Evolutionary conservation across 1,139 yeast genomes (phyloP), one percentile per base, ranked within the genome.

Genomic region (Diutina siamensis): DNA sequence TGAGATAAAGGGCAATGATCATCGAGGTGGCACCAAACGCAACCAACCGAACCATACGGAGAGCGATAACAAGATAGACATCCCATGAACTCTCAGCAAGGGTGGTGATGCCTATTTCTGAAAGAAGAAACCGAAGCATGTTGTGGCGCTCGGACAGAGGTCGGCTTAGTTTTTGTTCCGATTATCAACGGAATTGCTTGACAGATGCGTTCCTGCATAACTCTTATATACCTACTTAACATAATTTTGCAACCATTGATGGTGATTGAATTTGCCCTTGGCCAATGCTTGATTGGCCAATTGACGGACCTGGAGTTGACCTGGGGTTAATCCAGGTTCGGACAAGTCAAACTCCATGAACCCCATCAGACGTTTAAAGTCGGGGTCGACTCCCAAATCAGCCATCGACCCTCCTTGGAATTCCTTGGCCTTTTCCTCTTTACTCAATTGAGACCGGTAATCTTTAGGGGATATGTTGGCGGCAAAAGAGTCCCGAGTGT

Each of bases 11-110:
- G 3, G 68, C 73, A 31, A 71, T 52, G 10, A 71, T 65, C 36
- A 71, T 56, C 13, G 71, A 63, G 0, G 68, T 61, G 1, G 69
- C 72, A 25, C 74, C 73, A 51, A 68, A 71, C 1, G 67, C 68
- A 18, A 64, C 50, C 25, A 67, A 54, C 45, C 72, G 55, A n/a
- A 65, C 52, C 66, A 67, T 66, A 31, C 72, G 53, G 19, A 67
- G 54, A 2, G 54, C 45, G 7, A 67, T 59, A 34, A 67, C 57
- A 18, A 66, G 42, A 46, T 57, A 61, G 2, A 64, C 64, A 52
- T 66, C 71, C 21, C 49, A 46, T n/a, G 59, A 52, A 2, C 66
- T 53, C 1, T 45, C 45, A 17, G 55, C 20, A 17, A 67, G 51
- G 10, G 71, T 63, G 15, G 45, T 40, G 15, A 62, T 44, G 1